Evolutionary conservation across 345 rosid species (phyloP).

Genomic region (Conringia planisiliqua): DNA sequence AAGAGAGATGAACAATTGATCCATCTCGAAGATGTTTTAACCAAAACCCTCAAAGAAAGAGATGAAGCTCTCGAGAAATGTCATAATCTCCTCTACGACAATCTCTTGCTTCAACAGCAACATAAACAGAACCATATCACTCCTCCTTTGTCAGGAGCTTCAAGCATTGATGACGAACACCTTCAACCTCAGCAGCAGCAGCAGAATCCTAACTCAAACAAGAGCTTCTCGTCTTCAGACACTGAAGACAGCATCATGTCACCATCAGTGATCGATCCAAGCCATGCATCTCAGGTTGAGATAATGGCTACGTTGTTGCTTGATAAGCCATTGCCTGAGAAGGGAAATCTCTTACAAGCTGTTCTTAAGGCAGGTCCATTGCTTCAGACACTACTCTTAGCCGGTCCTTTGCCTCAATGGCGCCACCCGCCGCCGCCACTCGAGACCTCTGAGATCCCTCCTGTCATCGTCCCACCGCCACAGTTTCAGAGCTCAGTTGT

Average conservation of each 20-base stretch:
- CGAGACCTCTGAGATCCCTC: constrained; percentile 88
- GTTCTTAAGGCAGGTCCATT: constrained; percentile 94
- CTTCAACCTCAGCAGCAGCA: neutral
- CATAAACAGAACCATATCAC: constrained; percentile 12
- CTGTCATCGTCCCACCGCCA: constrained; percentile 55
- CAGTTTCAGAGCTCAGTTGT: constrained; percentile 27
- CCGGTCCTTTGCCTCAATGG: constrained; percentile 97
- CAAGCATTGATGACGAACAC: constrained; percentile 83
- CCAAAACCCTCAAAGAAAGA: constrained; percentile 58
- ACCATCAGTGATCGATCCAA: constrained; percentile 39
- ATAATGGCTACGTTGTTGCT: constrained; percentile 31
- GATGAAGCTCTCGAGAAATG: constrained; percentile 69
- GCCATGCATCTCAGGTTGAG: constrained; percentile 12
- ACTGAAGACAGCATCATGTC: constrained; percentile 89
- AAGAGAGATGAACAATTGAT: constrained; percentile 70
- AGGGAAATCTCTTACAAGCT: constrained; percentile 92
- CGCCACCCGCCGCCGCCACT: constrained; percentile 94
- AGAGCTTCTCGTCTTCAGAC: constrained; percentile 80
- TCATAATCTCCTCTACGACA: constrained; percentile 53
- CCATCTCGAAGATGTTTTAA: constrained; percentile 52
- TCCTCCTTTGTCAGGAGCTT: constrained; percentile 50
- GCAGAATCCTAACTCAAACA: constrained; percentile 37
- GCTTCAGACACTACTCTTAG: constrained; percentile 80
- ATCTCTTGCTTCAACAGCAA: constrained; percentile 52
- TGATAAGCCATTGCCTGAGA: constrained; percentile 80